Conservation (phyloP, 2,329 filamentous ascomycete species). For the Acephala macrosclerotiorum region DNA sequence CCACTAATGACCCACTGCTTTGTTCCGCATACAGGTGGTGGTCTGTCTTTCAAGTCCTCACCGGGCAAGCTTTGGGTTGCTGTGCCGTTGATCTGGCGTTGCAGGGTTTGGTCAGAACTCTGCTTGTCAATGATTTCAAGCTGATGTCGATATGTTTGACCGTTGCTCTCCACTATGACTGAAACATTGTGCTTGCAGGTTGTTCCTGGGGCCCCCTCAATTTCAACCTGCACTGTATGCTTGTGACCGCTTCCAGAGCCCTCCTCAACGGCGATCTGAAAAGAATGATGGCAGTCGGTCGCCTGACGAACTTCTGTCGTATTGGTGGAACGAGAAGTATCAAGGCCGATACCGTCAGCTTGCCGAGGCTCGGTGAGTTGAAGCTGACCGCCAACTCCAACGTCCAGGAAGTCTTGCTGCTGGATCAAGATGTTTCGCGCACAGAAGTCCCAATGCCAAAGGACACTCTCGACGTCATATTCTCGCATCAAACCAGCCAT, state of each 20-base stretch:
- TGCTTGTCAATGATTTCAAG: not conserved
- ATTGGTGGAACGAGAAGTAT: not conserved
- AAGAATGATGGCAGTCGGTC: conserved; percentile 2
- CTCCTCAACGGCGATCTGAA: not conserved
- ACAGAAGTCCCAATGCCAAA: conserved; percentile 36
- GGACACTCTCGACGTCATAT: conserved; percentile 11
- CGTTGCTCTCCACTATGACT: not conserved
- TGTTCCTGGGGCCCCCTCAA: not conserved
- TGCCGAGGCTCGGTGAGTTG: no score
- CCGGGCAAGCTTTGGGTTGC: not conserved
- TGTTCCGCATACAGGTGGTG: no score
- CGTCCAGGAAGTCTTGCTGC: not conserved
- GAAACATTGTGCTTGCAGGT: not conserved
- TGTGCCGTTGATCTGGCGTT: no score
- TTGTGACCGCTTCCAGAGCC: not conserved
- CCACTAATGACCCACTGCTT: conserved; percentile 29
- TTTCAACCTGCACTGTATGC: not conserved
- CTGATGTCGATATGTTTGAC: not conserved
- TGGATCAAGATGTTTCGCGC: conserved; percentile 25
- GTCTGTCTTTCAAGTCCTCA: no score
- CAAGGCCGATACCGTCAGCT: not conserved
- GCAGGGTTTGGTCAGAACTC: not conserved
- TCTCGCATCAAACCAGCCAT: conserved; percentile 19
- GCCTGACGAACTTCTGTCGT: not conserved
- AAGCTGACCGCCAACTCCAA: no score